Conservation (phyloP, 805 yeast genomes). For the Metschnikowia bowlesiae region DNA sequence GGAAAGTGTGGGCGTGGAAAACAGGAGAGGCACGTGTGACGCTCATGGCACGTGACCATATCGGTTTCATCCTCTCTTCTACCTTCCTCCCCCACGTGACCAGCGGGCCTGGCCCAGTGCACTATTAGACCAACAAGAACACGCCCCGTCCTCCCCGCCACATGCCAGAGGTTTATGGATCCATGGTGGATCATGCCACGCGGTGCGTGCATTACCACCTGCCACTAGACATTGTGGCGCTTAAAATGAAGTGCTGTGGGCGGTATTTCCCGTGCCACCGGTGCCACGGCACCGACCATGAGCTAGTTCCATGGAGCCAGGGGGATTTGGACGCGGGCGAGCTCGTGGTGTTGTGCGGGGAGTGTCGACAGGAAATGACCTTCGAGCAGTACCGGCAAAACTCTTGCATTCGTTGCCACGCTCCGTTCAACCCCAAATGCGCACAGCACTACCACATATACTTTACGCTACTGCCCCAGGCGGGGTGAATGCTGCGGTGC, state of each 20-base stretch:
- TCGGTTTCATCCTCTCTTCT: too few species aligned
- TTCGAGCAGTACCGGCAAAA: constrained; percentile 23
- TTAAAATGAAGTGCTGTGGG: constrained; percentile 37
- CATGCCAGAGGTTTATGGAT: constrained; percentile 11
- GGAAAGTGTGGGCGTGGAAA: too few species aligned
- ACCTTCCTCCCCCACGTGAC: too few species aligned
- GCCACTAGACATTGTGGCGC: constrained; percentile 34
- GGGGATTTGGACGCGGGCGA: constrained; percentile 9
- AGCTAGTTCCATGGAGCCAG: constrained; percentile 12
- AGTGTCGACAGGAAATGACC: constrained; percentile 26
- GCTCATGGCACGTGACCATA: too few species aligned
- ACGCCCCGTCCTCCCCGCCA: not conserved
- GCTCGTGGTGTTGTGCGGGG: constrained; percentile 34
- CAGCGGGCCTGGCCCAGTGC: too few species aligned
- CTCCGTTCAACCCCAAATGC: constrained; percentile 36
- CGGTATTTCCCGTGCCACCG: constrained; percentile 36
- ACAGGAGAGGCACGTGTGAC: too few species aligned
- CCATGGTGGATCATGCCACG: constrained; percentile 27
- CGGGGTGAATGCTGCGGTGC: not conserved
- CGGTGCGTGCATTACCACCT: constrained; percentile 37
- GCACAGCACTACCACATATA: constrained; percentile 33
- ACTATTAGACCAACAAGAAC: too few species aligned
- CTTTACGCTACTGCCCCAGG: constrained; percentile 20
- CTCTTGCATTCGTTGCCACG: constrained; percentile 24
- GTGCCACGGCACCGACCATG: constrained; percentile 29